Evolutionary conservation across 2,329 filamentous ascomycete species (phyloP).

Genomic region (Erysiphe neolycopersici): DNA sequence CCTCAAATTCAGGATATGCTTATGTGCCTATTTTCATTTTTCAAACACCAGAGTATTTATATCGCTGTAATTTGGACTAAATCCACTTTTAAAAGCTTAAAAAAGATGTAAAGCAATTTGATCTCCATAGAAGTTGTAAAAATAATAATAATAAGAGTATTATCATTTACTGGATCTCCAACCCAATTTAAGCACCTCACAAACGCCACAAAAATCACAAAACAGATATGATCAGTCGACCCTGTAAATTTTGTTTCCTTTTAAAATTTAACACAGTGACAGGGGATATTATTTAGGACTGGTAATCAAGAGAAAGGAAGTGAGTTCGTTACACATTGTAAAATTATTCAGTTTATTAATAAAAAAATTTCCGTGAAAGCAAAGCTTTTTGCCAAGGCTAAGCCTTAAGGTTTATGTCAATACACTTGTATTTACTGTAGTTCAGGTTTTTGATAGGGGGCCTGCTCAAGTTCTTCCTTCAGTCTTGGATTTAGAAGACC

Average conservation of each 20-base stretch:
- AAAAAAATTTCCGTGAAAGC: background rate
- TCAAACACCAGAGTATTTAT: no score
- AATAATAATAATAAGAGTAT: no score
- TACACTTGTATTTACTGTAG: background rate
- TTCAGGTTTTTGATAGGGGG: conserved; percentile 7
- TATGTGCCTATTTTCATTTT: background rate
- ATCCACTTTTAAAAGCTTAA: no score
- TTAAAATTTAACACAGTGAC: background rate
- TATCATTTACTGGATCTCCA: background rate
- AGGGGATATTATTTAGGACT: background rate
- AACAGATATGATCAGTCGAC: background rate
- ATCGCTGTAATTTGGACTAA: no score
- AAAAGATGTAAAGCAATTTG: no score
- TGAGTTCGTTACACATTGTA: background rate
- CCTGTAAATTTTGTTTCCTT: background rate
- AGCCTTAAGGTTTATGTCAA: background rate
- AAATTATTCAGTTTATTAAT: background rate
- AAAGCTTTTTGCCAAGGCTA: background rate
- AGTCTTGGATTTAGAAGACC: conserved; percentile 23
- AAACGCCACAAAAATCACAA: background rate
- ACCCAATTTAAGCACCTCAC: background rate
- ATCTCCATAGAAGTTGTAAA: no score
- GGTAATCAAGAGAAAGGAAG: background rate
- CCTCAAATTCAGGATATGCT: background rate
- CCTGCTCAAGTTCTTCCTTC: conserved; percentile 22